phyloP scores from a whole-genome alignment of 108 stramenopile genomes.

The Pseudonitzschia multistriata region DNA sequence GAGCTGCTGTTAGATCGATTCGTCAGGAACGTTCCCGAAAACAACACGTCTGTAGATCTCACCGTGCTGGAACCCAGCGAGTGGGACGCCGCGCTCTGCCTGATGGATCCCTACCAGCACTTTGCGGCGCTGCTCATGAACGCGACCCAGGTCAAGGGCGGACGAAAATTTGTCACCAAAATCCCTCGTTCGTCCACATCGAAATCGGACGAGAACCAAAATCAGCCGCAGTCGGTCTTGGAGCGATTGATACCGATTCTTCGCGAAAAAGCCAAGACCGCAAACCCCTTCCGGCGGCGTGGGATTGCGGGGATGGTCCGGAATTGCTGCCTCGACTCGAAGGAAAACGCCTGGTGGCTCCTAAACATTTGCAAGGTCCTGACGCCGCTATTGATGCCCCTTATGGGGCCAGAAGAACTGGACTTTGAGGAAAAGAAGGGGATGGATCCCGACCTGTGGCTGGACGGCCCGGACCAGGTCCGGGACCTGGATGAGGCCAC shows the following conservation, averaged over 20 bases:
- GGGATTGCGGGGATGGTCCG: slow-evolving; percentile 82
- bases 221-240: background rate
- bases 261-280: background rate
- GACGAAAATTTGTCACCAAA: slow-evolving; percentile 66
- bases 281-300: slow-evolving; percentile 73
- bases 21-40: slow-evolving; percentile 22
- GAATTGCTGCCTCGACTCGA: slow-evolving; percentile 77
- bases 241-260: slow-evolving; percentile 3
- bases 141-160: slow-evolving; percentile 73
- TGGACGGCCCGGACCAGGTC: slow-evolving; percentile 74
- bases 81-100: slow-evolving; percentile 30
- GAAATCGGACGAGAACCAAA: background rate
- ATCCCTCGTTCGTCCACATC: slow-evolving; percentile 24
- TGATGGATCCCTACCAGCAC: slow-evolving; percentile 83
- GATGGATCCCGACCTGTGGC: slow-evolving; percentile 86
- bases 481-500: slow-evolving; percentile 68
- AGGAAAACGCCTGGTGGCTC: slow-evolving; percentile 83
- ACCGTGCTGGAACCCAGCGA: slow-evolving; percentile 6
- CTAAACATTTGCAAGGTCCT: slow-evolving; percentile 64
- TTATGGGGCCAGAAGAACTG: slow-evolving; percentile 86
- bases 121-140: slow-evolving; percentile 88
- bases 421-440: slow-evolving; percentile 82
- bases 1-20: slow-evolving; percentile 66
- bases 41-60: background rate
- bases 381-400: slow-evolving; percentile 58